Conservation (phyloP, 129 eudicot species). For the Deinandra increscens region DNA sequence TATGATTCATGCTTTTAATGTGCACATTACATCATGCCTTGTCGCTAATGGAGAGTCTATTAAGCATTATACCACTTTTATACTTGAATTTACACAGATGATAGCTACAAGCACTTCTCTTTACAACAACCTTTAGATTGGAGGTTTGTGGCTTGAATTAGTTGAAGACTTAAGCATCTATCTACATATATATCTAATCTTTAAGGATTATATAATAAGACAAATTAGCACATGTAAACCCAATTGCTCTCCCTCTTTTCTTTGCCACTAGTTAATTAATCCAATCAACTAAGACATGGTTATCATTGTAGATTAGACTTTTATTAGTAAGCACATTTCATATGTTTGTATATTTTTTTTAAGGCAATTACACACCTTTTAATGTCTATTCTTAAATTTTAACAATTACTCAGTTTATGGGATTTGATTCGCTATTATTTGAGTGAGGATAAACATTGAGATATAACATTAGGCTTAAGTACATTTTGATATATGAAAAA, state of each 20-base stretch:
- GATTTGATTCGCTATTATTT: no score
- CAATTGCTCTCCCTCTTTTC: not conserved
- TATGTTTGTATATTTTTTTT: no score
- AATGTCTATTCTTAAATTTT: no score
- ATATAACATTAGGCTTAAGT: no score
- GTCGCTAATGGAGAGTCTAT: conserved; percentile 23
- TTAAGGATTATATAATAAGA: conserved; percentile 19
- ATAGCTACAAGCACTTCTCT: conserved; percentile 13
- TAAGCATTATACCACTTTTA: not conserved
- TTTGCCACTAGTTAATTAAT: conserved; percentile 15
- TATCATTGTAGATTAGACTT: conserved; percentile 14
- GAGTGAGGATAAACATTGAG: no score
- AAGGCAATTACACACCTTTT: no score
- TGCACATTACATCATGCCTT: conserved; percentile 15
- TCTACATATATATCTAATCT: no score
- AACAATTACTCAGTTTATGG: no score
- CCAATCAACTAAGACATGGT: not conserved
- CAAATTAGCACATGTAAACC: conserved; percentile 27
- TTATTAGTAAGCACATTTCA: not conserved
- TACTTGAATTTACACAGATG: conserved; percentile 9
- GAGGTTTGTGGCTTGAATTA: conserved; percentile 28
- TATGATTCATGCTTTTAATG: conserved; percentile 1
- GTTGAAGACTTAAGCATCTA: conserved; percentile 16
- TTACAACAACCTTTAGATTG: conserved; percentile 20
- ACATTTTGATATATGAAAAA: no score